Evolutionary conservation across 768 basidiomycete species (phyloP).

Genomic region (Lactarius tabidus): DNA sequence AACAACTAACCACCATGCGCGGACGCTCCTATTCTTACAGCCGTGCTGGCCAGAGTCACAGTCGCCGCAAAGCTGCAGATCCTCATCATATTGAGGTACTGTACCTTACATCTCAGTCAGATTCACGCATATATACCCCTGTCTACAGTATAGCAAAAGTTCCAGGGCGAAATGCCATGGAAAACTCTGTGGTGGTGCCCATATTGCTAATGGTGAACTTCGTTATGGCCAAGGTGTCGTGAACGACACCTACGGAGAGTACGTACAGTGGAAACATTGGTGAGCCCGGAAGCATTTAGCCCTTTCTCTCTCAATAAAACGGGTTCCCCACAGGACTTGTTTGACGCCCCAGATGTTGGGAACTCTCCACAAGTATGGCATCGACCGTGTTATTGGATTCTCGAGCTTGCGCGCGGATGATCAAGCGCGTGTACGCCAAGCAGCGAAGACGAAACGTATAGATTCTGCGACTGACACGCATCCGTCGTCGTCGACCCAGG

Average conservation of each 20-base stretch:
- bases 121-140: conserved; percentile 1
- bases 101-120: not conserved
- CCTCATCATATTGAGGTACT: conserved; percentile 21
- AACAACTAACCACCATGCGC: not conserved
- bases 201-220: conserved; percentile 52
- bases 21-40: not conserved
- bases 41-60: not conserved
- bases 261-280: conserved; percentile 77
- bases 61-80: not conserved
- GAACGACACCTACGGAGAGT: conserved; percentile 52
- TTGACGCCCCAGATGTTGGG: conserved; percentile 19
- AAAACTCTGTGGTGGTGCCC: conserved; percentile 51
- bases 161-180: conserved; percentile 67
- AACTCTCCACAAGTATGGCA: conserved; percentile 11
- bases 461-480: conserved; percentile 57
- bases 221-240: conserved; percentile 56
- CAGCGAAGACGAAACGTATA: conserved; percentile 50
- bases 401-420: conserved; percentile 43
- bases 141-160: conserved; percentile 64
- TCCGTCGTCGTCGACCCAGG: conserved; percentile 13
- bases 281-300: conserved; percentile 31
- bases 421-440: conserved; percentile 56
- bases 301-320: conserved; percentile 7
- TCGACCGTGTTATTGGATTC: conserved; percentile 2
- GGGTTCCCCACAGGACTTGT: conserved; percentile 19